A percentile compares a stretch with the other conserved stretches of the same genome.
phyloP scores from a whole-genome alignment of 331 rosid species.

The Cucumis variabilis region DNA sequence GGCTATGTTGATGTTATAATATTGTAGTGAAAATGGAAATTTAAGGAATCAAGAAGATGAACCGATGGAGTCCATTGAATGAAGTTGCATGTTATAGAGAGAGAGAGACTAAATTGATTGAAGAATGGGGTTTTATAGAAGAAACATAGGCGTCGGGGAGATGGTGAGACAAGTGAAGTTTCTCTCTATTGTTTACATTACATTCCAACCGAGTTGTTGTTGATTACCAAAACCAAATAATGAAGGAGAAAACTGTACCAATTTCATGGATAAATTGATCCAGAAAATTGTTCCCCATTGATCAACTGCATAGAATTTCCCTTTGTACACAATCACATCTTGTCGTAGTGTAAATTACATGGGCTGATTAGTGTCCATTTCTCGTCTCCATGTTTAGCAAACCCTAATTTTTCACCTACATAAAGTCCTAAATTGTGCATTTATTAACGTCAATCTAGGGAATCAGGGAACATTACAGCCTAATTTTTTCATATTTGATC shows the following conservation, averaged over 20 bases:
- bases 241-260: constrained; percentile 54
- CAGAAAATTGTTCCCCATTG: constrained; percentile 50
- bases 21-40: neutral
- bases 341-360: constrained; percentile 31
- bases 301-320: constrained; percentile 53
- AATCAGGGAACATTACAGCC: constrained; percentile 35
- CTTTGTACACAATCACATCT: constrained; percentile 47
- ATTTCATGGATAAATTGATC: constrained; percentile 39
- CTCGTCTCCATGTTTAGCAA: constrained; percentile 39
- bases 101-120: neutral
- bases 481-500: neutral
- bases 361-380: constrained; percentile 27
- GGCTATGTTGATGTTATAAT: constrained; percentile 15
- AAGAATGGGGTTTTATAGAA: neutral
- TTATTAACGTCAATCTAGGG: neutral
- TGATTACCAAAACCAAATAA: constrained; percentile 40
- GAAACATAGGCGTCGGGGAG: neutral
- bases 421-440: constrained; percentile 22
- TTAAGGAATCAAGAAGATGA: constrained; percentile 16
- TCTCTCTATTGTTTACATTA: neutral
- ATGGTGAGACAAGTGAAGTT: neutral
- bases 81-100: constrained; percentile 22
- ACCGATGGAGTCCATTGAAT: neutral
- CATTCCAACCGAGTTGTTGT: neutral
- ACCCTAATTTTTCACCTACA: constrained; percentile 41